These are phyloP conservation scores for Colletotrichum brevisporum DNA, from an alignment of 2,329 filamentous ascomycete genomes.

Conservation along the genomic window DNA sequence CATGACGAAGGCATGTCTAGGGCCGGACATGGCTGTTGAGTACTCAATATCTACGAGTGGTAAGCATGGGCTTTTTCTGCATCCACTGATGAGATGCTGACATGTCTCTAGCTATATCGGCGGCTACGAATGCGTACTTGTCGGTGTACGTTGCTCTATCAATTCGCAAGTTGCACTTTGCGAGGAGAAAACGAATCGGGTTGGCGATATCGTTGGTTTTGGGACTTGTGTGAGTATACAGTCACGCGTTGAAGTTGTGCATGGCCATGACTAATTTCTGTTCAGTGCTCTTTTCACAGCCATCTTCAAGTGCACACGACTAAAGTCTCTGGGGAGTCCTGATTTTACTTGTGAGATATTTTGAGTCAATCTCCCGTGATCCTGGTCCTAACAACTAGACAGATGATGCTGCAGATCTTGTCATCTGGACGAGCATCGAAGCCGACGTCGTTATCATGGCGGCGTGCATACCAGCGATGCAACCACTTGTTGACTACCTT, in stretches of 20 bases:
- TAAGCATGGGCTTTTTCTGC: constrained; percentile 39
- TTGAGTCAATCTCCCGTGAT: neutral
- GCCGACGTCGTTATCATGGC: constrained; percentile 53
- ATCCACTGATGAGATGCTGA: neutral
- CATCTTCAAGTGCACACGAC: constrained; percentile 52
- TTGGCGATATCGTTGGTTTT: constrained; percentile 54
- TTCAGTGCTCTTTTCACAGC: constrained; percentile 45
- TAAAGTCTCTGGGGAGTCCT: constrained; percentile 46
- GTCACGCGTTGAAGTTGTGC: neutral
- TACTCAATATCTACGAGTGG: constrained; percentile 58
- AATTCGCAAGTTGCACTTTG: constrained; percentile 54
- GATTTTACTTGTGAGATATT: constrained; percentile 46
- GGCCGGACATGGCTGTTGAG: constrained; percentile 52
- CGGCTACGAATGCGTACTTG: constrained; percentile 53
- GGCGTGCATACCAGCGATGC: constrained; percentile 51
- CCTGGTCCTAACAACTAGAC: neutral
- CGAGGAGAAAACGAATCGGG: constrained; percentile 56
- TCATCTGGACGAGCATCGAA: constrained; percentile 46
- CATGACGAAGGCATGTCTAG: constrained; percentile 53
- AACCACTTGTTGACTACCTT: constrained; percentile 45
- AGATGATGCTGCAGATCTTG: constrained; percentile 31
- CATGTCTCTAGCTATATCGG: constrained; percentile 16
- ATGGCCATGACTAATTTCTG: too few species aligned
- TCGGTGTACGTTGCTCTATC: constrained; percentile 57
- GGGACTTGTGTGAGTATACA: constrained; percentile 40